A percentile compares a stretch with the other conserved stretches of the same genome.
These are phyloP conservation scores for Castanea sativa DNA, from an alignment of 306 rosid genomes.

Conservation along the genomic window DNA sequence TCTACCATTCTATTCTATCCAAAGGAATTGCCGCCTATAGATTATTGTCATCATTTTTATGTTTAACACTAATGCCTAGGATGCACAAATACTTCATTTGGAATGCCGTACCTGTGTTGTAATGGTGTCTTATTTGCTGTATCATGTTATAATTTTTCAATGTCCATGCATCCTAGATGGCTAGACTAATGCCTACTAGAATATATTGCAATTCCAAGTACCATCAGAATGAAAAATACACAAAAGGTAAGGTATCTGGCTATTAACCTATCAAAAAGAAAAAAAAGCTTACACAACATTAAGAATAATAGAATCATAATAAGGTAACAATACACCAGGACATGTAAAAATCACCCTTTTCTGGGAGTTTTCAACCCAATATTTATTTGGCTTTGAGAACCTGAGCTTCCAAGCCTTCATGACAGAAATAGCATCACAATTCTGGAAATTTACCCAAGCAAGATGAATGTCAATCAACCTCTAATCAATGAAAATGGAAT, in stretches of 20 bases:
- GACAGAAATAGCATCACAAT: constrained; percentile 64
- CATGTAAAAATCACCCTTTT: constrained; percentile 53
- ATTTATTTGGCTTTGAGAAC: constrained; percentile 79
- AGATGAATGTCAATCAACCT: neutral
- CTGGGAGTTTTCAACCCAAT: constrained; percentile 88
- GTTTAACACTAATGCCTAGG: neutral
- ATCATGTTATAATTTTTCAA: no score
- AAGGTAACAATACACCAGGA: no score
- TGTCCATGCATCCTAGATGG: no score
- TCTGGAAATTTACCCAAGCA: constrained; percentile 35
- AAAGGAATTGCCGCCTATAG: no score
- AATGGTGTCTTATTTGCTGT: no score
- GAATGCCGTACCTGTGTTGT: accelerated
- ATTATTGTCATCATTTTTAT: neutral
- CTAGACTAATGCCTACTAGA: neutral
- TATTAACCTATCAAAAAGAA: neutral
- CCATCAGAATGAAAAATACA: neutral
- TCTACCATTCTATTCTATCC: no score
- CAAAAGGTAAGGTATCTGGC: neutral
- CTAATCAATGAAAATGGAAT: neutral
- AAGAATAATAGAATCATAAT: no score
- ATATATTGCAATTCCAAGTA: neutral
- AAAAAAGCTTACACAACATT: no score
- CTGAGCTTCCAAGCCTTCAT: constrained; percentile 72
- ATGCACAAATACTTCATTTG: no score